phyloP scores from a whole-genome alignment of 2,329 filamentous ascomycete genomes.

The Helicocarpus griseus region DNA sequence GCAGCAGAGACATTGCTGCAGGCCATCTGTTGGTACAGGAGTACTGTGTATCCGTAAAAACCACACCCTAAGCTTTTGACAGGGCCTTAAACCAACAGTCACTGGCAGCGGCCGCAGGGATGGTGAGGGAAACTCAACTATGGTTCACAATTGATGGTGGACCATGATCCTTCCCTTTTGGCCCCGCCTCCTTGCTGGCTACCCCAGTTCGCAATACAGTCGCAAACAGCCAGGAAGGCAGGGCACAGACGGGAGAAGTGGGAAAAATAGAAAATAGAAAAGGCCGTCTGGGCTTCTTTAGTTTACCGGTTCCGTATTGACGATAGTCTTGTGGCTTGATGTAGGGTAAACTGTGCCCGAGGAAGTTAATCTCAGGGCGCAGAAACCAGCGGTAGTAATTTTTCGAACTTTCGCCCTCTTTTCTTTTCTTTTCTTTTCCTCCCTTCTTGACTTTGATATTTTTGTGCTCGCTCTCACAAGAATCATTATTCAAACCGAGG shows the following conservation, averaged over 20 bases:
- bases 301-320: slow-evolving; percentile 1
- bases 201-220: slow-evolving; percentile 1
- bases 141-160: slow-evolving; percentile 4
- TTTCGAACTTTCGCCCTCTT: background rate
- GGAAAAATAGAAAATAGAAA: background rate
- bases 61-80: slow-evolving; percentile 2
- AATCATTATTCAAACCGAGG: no score
- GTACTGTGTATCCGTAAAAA: background rate
- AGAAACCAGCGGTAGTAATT: background rate
- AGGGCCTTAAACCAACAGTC: background rate
- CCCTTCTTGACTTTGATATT: background rate
- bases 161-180: background rate
- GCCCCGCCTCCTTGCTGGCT: background rate
- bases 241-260: background rate
- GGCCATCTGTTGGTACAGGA: background rate
- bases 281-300: background rate
- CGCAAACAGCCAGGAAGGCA: slow-evolving; percentile 2
- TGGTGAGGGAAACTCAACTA: slow-evolving; percentile 2
- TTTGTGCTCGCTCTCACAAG: background rate
- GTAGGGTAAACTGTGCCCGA: background rate
- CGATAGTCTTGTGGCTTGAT: slow-evolving; percentile 3
- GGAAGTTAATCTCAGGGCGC: background rate
- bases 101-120: slow-evolving; percentile 1
- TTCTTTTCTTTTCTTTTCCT: background rate
- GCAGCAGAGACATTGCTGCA: background rate